A percentile compares a stretch with the other conserved stretches of the same genome.
Evolutionary conservation across 257 asterid species (phyloP).

Genomic region (Rhazya stricta): DNA sequence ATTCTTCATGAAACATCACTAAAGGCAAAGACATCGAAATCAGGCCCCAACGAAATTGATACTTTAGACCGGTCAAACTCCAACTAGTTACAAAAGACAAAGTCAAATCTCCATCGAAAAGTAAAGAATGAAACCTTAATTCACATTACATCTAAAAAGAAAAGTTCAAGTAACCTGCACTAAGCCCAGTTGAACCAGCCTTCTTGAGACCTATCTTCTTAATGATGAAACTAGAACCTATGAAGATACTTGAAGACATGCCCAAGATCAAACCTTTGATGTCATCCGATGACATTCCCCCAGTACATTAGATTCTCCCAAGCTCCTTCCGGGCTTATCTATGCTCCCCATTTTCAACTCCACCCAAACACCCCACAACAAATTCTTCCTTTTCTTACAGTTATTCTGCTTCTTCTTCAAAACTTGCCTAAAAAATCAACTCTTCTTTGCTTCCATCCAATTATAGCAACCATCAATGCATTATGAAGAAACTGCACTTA

Average conservation of each 20-base stretch:
- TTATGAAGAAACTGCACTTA: not conserved
- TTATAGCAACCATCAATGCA: not conserved
- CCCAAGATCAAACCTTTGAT: conserved; percentile 68
- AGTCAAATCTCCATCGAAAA: not conserved
- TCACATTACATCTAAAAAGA: not conserved
- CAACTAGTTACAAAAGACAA: not conserved
- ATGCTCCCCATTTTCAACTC: conserved; percentile 21
- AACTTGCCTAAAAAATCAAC: not conserved
- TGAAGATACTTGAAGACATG: conserved; percentile 72
- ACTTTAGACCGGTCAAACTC: not conserved
- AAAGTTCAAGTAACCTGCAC: conserved; percentile 53
- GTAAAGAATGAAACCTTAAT: not conserved
- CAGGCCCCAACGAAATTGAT: not conserved
- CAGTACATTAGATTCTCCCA: conserved; percentile 26
- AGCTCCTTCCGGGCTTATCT: conserved; percentile 4
- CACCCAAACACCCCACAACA: not conserved
- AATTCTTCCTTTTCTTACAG: not conserved
- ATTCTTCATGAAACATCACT: not conserved
- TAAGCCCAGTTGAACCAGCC: conserved; percentile 74
- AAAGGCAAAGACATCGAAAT: not conserved
- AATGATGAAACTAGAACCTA: conserved; percentile 78
- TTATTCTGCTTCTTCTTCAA: conserved; percentile 3
- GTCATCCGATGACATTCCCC: conserved; percentile 70
- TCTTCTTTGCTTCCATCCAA: not conserved
- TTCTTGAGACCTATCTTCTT: conserved; percentile 85